Evolutionary conservation across 2,329 filamentous ascomycete species (phyloP).

Genomic region (Dactylellina haptotyla): DNA sequence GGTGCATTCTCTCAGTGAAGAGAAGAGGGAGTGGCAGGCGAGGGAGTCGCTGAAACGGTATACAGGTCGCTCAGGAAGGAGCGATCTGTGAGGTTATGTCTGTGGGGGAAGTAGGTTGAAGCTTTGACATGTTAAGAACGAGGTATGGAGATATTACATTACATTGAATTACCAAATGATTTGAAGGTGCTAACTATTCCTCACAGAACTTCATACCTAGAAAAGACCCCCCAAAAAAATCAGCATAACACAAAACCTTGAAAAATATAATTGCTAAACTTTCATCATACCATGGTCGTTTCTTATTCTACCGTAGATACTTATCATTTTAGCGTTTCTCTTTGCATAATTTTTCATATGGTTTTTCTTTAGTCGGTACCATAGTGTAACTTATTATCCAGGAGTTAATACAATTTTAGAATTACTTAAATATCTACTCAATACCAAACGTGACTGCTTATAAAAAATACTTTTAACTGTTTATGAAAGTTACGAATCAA

Average conservation of each 20-base stretch:
- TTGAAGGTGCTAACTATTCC: conserved; percentile 10
- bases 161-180: not conserved
- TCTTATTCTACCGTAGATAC: not conserved
- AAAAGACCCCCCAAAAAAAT: conserved; percentile 25
- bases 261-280: conserved; percentile 1
- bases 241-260: conserved; percentile 9
- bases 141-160: conserved; percentile 20
- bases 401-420: too few species aligned
- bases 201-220: conserved; percentile 18
- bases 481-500: too few species aligned
- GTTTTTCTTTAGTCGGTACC: too few species aligned
- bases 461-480: too few species aligned
- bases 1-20: conserved; percentile 39
- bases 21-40: conserved; percentile 52
- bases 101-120: conserved; percentile 9
- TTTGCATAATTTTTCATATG: too few species aligned
- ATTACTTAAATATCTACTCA: too few species aligned
- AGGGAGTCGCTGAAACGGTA: conserved; percentile 28
- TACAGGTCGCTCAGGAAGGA: conserved; percentile 11
- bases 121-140: conserved; percentile 17
- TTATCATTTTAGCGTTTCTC: too few species aligned
- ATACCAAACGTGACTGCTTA: too few species aligned
- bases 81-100: conserved; percentile 6
- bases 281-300: too few species aligned
- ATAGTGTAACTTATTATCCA: too few species aligned